Evolutionary conservation across 768 basidiomycete genomes (phyloP).

Genomic region (Tylopilus rubrobrunneus): DNA sequence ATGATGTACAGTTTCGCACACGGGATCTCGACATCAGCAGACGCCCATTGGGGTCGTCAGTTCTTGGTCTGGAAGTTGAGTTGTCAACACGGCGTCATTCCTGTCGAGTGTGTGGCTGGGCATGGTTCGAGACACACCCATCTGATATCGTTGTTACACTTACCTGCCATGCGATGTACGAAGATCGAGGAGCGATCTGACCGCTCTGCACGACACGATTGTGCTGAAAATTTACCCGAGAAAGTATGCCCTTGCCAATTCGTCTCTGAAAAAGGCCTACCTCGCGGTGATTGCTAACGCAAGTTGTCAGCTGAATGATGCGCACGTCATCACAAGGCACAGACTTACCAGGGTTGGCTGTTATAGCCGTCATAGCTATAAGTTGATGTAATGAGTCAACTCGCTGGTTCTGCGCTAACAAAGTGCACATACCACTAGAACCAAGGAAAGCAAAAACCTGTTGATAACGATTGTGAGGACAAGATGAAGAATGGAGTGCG

Average conservation of each 20-base stretch:
- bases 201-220: conserved; percentile 13
- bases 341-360: background rate
- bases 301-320: too few species aligned
- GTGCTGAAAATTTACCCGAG: conserved; percentile 1
- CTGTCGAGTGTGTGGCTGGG: too few species aligned
- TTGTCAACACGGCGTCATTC: background rate
- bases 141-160: background rate
- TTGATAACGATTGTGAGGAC: background rate
- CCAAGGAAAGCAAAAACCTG: conserved; percentile 13
- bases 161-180: background rate
- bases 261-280: background rate
- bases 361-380: conserved; percentile 8
- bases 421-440: conserved; percentile 1
- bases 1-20: too few species aligned
- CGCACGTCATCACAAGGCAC: too few species aligned
- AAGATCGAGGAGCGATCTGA: conserved; percentile 13
- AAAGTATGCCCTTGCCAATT: background rate
- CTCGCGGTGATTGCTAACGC: conserved; percentile 9
- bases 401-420: background rate
- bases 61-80: background rate
- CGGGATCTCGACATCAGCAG: too few species aligned
- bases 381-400: background rate
- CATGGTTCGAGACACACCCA: background rate
- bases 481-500: background rate
- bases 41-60: too few species aligned